These are phyloP conservation scores for Fusarium continuum DNA, from an alignment of 2,329 filamentous ascomycete species.

Conservation along the genomic window DNA sequence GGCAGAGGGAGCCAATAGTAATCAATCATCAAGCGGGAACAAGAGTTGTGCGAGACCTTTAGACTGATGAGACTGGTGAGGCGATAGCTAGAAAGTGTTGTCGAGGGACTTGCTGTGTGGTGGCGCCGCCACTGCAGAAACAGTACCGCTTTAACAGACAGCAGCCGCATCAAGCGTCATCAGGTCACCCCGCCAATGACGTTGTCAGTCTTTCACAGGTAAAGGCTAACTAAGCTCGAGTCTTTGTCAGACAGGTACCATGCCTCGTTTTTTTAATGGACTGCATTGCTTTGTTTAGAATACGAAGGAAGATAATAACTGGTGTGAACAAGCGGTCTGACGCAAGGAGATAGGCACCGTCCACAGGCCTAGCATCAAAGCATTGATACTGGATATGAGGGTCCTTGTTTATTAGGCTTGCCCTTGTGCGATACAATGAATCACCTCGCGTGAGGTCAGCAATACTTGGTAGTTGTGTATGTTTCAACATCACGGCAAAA, in stretches of 20 bases:
- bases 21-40: constrained; percentile 32
- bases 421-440: not conserved
- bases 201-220: constrained; percentile 33
- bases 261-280: constrained; percentile 14
- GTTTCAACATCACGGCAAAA: not conserved
- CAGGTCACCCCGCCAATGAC: constrained; percentile 46
- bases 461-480: not conserved
- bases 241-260: constrained; percentile 22
- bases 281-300: not conserved
- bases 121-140: accelerated
- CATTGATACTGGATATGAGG: not conserved
- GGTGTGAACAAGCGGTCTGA: constrained; percentile 7
- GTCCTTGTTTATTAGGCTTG: not conserved
- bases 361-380: not conserved
- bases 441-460: not conserved
- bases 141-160: constrained; percentile 18
- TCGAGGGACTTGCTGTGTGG: not conserved
- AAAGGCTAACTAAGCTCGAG: constrained; percentile 5
- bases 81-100: constrained; percentile 17
- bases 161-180: constrained; percentile 28
- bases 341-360: not conserved
- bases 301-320: not conserved
- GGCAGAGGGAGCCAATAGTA: constrained; percentile 29
- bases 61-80: constrained; percentile 15
- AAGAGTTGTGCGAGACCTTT: constrained; percentile 31